Evolutionary conservation across 257 asterid species (phyloP), one percentile per base, ranked within the genome.

Genomic region (Solanum dulcamara): DNA sequence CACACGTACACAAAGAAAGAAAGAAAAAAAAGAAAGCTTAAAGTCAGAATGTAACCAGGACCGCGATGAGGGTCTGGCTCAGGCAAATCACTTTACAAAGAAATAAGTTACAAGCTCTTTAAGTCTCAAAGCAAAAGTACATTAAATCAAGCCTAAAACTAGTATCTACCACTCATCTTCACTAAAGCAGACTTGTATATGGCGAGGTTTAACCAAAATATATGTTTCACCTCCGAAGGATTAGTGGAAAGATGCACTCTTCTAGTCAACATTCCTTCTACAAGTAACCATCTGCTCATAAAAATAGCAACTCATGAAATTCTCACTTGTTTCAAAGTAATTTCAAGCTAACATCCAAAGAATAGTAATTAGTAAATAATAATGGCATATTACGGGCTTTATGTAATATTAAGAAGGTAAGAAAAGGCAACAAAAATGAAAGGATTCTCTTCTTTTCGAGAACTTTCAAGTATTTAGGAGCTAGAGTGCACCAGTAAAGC

Each of bases 261-360:
- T 84, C 89, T 90, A 85, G 89, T n/a, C 35, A 10, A 40, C 81
- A 40, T 40, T 40, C 81, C 81, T 72, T 38, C 55, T 22, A 72
- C 55, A 89, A 86, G 87, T 85, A 90, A 81, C 85, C 70, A 53
- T 86, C 93, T 89, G 89, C 67, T 80, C 88, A 87, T 10, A 33
- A 81, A 83, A 83, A 40, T 22, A 72, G 55, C 26, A 72, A 72
- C 32, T 12, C 32, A 13, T 72, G 1, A 72, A 72, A 35, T 72
- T 40, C 33, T 38, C 80, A 22, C 4, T 68, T 71, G 18, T 40
- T 20, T 40, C 22, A 12, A n/a, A 72, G 33, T 24, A 72, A 40
- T 72, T 72, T 72, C 55, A 38, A 72, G 32, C 22, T 72, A 40
- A 72, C 33, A 24, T 72, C 33, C 12, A 3, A 12, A 38, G 20